Conservation (phyloP, 495 filamentous ascomycete genomes). For the Xylaria scruposa region DNA sequence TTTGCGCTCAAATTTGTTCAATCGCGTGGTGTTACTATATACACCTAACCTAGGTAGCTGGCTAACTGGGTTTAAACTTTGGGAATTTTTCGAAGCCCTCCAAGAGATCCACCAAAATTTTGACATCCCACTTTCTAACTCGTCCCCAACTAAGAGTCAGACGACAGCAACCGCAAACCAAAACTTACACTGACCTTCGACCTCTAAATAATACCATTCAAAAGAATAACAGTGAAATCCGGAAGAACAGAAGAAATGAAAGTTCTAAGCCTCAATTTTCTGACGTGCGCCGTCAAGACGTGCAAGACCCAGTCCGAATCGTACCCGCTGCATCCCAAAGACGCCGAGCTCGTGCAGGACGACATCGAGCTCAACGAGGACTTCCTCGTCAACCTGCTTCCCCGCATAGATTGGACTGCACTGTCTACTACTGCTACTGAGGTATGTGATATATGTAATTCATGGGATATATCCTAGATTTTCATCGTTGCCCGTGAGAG, state of each 20-base stretch:
- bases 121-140: constrained; percentile 19
- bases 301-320: constrained; percentile 80
- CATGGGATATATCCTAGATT: background rate
- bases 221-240: constrained; percentile 23
- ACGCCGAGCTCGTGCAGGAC: constrained; percentile 85
- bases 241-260: constrained; percentile 68
- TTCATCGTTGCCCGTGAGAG: background rate
- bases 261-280: constrained; percentile 93
- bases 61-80: constrained; percentile 20
- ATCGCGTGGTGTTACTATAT: background rate
- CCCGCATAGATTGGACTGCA: constrained; percentile 87
- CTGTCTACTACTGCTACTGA: constrained; percentile 76
- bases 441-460: constrained; percentile 53
- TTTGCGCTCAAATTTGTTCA: background rate
- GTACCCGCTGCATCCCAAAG: constrained; percentile 89
- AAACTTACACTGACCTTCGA: too few species aligned
- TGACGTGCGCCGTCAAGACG: constrained; percentile 92
- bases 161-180: too few species aligned
- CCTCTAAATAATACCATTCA: background rate
- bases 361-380: constrained; percentile 79
- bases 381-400: constrained; percentile 81
- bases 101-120: constrained; percentile 26
- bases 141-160: constrained; percentile 1
- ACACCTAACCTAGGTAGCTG: constrained; percentile 18
- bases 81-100: constrained; percentile 28